Percentiles rank a stretch among this genome's conserved stretches.
Evolutionary conservation across 2,329 filamentous ascomycete genomes (phyloP).

Genomic region (Penicillium hordei): DNA sequence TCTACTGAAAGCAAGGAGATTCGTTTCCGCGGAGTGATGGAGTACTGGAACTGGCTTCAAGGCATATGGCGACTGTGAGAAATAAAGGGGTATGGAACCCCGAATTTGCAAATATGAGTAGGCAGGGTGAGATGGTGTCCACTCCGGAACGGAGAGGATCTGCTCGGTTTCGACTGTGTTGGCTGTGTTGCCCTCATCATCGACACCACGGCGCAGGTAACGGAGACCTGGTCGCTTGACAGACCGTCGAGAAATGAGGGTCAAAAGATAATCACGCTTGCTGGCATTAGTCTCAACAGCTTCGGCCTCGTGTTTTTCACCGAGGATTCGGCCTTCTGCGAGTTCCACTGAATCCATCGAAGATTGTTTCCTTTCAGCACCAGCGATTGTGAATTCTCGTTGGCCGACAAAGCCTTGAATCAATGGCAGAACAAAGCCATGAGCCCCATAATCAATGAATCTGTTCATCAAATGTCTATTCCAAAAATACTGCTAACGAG

Average conservation of each 20-base stretch:
- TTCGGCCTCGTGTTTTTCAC: conserved; percentile 42
- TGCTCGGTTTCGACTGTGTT: conserved; percentile 96
- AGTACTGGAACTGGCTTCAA: conserved; percentile 82
- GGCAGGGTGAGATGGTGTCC: conserved; percentile 61
- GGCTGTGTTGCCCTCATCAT: conserved; percentile 83
- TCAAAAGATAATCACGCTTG: conserved; percentile 67
- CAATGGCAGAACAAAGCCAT: conserved; percentile 72
- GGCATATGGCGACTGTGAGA: conserved; percentile 90
- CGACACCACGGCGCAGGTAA: conserved; percentile 85
- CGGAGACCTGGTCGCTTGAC: conserved; percentile 81
- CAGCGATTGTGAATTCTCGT: conserved; percentile 71
- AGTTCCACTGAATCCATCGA: conserved; percentile 16
- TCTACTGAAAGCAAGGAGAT: conserved; percentile 72
- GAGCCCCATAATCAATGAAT: conserved; percentile 71
- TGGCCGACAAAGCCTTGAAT: conserved; percentile 96
- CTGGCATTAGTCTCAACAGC: conserved; percentile 26
- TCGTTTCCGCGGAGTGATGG: conserved; percentile 76
- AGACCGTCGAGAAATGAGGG: conserved; percentile 85
- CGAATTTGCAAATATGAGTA: conserved; percentile 86
- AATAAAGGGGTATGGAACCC: conserved; percentile 91
- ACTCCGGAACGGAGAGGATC: conserved; percentile 71
- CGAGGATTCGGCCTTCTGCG: conserved; percentile 38
- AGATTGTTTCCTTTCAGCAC: conserved; percentile 17
- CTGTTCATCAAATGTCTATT: conserved; percentile 73
- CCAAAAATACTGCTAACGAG: conserved; percentile 73